Evolutionary conservation across 2,329 filamentous ascomycete species (phyloP).

Genomic region (Microsporum ferrugineum): DNA sequence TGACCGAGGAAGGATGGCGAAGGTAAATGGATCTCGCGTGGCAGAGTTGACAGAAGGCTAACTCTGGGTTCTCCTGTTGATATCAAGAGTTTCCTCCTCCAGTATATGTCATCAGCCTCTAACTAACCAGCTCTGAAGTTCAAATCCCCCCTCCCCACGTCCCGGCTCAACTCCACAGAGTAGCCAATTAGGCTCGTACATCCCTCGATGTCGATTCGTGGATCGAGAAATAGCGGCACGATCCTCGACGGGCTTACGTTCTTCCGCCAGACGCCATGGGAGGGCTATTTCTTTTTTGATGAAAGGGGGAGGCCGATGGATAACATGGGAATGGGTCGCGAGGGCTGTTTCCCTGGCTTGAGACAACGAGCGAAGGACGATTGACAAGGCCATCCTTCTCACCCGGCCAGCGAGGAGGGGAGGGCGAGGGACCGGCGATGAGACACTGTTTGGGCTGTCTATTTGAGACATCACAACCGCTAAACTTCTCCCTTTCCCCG

Average conservation of each 20-base stretch:
- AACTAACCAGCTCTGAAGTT: too few species aligned
- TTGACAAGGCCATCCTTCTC: neutral
- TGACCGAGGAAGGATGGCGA: neutral
- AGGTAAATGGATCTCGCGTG: neutral
- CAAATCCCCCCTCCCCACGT: neutral
- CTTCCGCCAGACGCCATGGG: neutral
- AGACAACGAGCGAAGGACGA: neutral
- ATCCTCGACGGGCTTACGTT: conserved; percentile 1
- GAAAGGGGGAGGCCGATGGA: neutral
- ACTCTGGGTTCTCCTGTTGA: neutral
- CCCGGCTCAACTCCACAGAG: neutral
- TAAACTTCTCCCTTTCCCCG: neutral
- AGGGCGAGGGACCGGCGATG: neutral
- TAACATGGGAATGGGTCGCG: neutral
- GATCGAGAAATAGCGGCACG: conserved; percentile 2
- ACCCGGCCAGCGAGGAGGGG: neutral
- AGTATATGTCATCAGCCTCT: too few species aligned
- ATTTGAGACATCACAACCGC: neutral
- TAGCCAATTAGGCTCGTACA: conserved; percentile 1
- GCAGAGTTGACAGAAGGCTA: neutral
- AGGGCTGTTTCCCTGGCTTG: neutral
- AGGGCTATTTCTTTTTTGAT: neutral
- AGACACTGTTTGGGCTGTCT: neutral
- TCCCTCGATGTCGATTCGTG: conserved; percentile 3
- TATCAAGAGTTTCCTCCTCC: too few species aligned